Conservation (phyloP, 148 eudicot genomes). For the Dysphania ambrosioides region DNA sequence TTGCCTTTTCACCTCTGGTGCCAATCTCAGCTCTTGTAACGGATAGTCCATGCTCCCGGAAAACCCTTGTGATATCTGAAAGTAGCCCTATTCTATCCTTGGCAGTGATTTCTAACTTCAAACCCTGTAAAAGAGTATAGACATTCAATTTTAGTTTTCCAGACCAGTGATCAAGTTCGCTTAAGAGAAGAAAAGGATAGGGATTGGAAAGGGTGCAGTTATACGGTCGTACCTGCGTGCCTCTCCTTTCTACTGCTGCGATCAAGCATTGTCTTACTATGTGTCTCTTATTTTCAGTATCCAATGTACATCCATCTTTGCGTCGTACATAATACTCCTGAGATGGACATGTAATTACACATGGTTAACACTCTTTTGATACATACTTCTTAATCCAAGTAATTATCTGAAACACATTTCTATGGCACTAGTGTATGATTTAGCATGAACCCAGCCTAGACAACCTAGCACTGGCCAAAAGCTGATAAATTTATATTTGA, state of each 20-base stretch:
- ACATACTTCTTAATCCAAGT: too few species aligned
- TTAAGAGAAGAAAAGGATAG: too few species aligned
- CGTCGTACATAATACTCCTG: slow-evolving; percentile 83
- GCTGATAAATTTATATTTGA: too few species aligned
- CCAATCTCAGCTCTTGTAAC: slow-evolving; percentile 71
- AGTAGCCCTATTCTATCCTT: slow-evolving; percentile 56
- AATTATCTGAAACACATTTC: too few species aligned
- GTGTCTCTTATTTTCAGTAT: slow-evolving; percentile 51
- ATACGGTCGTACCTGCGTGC: slow-evolving; percentile 46
- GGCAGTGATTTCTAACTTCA: slow-evolving; percentile 62
- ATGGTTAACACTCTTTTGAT: neutral
- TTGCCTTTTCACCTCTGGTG: slow-evolving; percentile 46
- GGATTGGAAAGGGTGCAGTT: too few species aligned
- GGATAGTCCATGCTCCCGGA: slow-evolving; percentile 64
- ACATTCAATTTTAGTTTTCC: neutral
- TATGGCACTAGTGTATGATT: too few species aligned
- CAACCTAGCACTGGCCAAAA: too few species aligned
- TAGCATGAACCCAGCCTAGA: too few species aligned
- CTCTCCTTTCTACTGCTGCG: slow-evolving; percentile 77
- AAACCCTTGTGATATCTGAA: slow-evolving; percentile 63
- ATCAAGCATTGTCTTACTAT: slow-evolving; percentile 54
- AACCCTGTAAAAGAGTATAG: slow-evolving; percentile 40
- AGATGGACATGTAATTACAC: neutral
- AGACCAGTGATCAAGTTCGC: neutral
- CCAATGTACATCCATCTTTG: slow-evolving; percentile 51